Base-by-base conservation (phyloP, 345 rosid genomes). In the Erucastrum elatum region DNA sequence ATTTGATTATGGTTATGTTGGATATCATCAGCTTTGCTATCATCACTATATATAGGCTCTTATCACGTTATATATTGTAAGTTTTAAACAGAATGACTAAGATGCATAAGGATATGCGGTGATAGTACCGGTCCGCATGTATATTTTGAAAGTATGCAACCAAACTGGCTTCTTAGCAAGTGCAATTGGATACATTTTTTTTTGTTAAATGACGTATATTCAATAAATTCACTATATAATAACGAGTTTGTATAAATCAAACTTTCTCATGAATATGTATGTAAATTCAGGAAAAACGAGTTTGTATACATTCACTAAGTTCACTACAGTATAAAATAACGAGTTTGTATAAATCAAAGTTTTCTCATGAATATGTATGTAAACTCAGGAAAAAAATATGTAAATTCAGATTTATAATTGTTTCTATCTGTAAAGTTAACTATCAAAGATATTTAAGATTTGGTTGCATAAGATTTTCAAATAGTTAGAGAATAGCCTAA, bases 1-100 rank as follows among this genome's bases (percentile, higher is more conserved):
- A 53, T 4, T 13, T 68, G 68, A 68, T 44, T 60, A 69, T 46
- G 39, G 13, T 77, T 69, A 21, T 60, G 3, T 75, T 49, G 26
- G 60, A 59, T 31, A 49, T 21, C 63, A 49, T 13, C 64, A 68
- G 9, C 51, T 68, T 68, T 68, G 46, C 4, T 60, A 8, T 12
- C 79, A 46, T 41, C 34, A 66, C 41, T 63, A 27, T n/a, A 27
- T n/a, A 63, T 31, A 63, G 66, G 41, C 41, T 63, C 39, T 10
- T 31, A 31, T 63, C 25, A 31, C 26, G 15, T 63, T 27, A 60
- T 12, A 61, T 12, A 60, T 27, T 29, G 33, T 9, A 61, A 29
- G 4, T 29, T 26, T 51, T 11, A 13, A 4, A 49, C 8, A 13
- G 7, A 49, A 13, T 13, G 0, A 35, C 30, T 21, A 39, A 66